These are phyloP conservation scores for Berkeleyomyces rouxiae DNA, from an alignment of 2,329 filamentous ascomycete genomes.

Conservation along the genomic window DNA sequence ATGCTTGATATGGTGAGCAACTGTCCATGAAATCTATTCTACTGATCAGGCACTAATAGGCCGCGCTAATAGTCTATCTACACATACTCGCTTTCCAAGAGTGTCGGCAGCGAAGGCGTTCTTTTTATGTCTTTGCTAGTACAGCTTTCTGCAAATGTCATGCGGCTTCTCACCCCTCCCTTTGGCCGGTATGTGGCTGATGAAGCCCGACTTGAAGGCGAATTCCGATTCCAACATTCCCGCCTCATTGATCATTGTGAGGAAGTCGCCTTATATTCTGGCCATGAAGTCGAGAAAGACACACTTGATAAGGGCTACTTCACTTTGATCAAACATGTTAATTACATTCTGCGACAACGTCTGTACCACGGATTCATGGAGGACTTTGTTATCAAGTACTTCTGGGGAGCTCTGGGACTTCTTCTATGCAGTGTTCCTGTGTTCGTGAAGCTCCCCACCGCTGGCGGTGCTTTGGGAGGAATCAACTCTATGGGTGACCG, in stretches of 20 bases:
- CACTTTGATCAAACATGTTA: slow-evolving; percentile 96
- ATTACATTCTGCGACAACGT: slow-evolving; percentile 74
- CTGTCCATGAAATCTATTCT: not conserved
- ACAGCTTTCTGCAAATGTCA: slow-evolving; percentile 78
- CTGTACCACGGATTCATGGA: slow-evolving; percentile 99
- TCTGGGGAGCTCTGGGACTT: slow-evolving; percentile 89
- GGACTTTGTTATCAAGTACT: slow-evolving; percentile 98
- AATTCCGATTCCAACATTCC: slow-evolving; percentile 91
- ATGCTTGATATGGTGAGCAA: slow-evolving; percentile 65
- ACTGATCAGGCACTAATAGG: slow-evolving; percentile 16
- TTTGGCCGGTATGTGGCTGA: slow-evolving; percentile 97
- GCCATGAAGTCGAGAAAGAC: slow-evolving; percentile 89
- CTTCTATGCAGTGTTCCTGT: slow-evolving; percentile 88
- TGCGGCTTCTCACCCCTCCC: slow-evolving; percentile 86
- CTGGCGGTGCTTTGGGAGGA: slow-evolving; percentile 25
- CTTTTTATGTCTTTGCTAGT: slow-evolving; percentile 92
- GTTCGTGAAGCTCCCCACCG: slow-evolving; percentile 77
- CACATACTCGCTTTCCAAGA: slow-evolving; percentile 82
- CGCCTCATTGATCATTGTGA: slow-evolving; percentile 91
- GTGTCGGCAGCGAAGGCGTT: slow-evolving; percentile 88
- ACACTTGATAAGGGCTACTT: slow-evolving; percentile 97
- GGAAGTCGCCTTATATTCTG: slow-evolving; percentile 80
- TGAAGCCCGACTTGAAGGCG: slow-evolving; percentile 82
- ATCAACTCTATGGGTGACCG: slow-evolving; percentile 50
- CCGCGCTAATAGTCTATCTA: slow-evolving; percentile 49